A percentile compares a stretch with the other conserved stretches of the same genome.
phyloP scores from a whole-genome alignment of 768 basidiomycete genomes.

The Mycena sanguinolenta region DNA sequence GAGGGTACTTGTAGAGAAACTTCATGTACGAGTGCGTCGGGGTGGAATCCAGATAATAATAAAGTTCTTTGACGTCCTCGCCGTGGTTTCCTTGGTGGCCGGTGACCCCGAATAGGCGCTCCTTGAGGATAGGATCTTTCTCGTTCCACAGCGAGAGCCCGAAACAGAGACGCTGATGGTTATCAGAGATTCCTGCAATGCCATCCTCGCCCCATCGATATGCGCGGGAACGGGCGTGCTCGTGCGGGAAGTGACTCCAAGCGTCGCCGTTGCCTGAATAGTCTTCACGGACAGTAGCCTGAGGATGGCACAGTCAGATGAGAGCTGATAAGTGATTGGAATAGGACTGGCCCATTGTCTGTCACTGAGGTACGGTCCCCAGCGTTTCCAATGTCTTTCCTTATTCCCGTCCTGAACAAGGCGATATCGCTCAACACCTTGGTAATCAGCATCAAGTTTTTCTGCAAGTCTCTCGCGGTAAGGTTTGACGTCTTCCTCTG shows the following conservation, averaged over 20 bases:
- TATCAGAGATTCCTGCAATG: slow-evolving; percentile 96
- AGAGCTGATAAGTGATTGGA: slow-evolving; percentile 1
- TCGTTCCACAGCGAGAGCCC: slow-evolving; percentile 95
- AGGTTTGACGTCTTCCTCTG: slow-evolving; percentile 41
- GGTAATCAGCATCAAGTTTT: slow-evolving; percentile 77
- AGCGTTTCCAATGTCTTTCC: slow-evolving; percentile 96
- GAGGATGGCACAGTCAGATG: slow-evolving; percentile 30
- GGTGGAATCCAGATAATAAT: slow-evolving; percentile 98
- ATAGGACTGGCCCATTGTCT: slow-evolving; percentile 90
- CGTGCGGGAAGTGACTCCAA: slow-evolving; percentile 96
- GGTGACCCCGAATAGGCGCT: slow-evolving; percentile 95
- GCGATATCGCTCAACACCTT: slow-evolving; percentile 85
- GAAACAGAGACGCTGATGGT: slow-evolving; percentile 95
- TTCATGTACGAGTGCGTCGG: slow-evolving; percentile 99
- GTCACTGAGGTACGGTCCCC: slow-evolving; percentile 98
- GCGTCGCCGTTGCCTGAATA: slow-evolving; percentile 97
- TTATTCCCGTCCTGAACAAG: slow-evolving; percentile 86
- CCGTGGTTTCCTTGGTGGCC: slow-evolving; percentile 99
- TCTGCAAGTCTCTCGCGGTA: slow-evolving; percentile 78
- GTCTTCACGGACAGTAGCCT: slow-evolving; percentile 99
- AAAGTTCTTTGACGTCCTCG: slow-evolving; percentile 98
- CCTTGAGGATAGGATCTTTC: slow-evolving; percentile 94
- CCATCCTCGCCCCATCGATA: slow-evolving; percentile 99
- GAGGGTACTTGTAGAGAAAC: slow-evolving; percentile 98
- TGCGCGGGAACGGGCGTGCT: slow-evolving; percentile 91